These are phyloP conservation scores for Musa itinerans DNA, from an alignment of 176 grass and related monocot species.

Conservation along the genomic window DNA sequence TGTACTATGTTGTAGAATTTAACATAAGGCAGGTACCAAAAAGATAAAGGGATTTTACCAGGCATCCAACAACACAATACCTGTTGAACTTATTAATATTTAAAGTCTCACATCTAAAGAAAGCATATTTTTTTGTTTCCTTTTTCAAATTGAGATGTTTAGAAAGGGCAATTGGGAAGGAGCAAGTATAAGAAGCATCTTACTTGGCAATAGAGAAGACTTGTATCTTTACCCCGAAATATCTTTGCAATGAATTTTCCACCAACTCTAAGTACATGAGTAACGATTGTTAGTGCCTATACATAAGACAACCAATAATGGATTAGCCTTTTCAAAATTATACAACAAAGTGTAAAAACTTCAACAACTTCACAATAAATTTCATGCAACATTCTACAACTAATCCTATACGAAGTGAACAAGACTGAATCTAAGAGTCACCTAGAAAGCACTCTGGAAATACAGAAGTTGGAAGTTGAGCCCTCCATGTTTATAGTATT, in stretches of 20 bases:
- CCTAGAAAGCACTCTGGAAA: not conserved
- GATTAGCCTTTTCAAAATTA: conserved; percentile 18
- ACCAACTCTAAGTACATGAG: conserved; percentile 83
- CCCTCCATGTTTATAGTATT: not conserved
- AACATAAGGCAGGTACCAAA: too few species aligned
- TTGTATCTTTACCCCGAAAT: conserved; percentile 94
- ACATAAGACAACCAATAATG: conserved; percentile 21
- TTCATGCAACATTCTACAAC: not conserved
- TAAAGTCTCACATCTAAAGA: too few species aligned
- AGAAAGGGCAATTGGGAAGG: not conserved
- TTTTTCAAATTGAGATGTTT: too few species aligned
- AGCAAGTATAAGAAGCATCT: conserved; percentile 1
- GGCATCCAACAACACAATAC: too few species aligned
- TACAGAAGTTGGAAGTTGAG: not conserved
- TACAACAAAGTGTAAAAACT: conserved; percentile 4
- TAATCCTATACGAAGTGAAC: not conserved
- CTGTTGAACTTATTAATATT: too few species aligned
- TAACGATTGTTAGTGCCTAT: conserved; percentile 84
- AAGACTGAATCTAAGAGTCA: not conserved
- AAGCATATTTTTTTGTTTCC: too few species aligned
- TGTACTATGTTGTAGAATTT: too few species aligned
- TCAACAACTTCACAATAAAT: conserved; percentile 18
- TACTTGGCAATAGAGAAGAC: conserved; percentile 87
- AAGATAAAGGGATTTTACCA: too few species aligned
- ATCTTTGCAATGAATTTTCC: conserved; percentile 95